Conservation (phyloP, 805 yeast species). For the Cephaloascus fragrans region DNA sequence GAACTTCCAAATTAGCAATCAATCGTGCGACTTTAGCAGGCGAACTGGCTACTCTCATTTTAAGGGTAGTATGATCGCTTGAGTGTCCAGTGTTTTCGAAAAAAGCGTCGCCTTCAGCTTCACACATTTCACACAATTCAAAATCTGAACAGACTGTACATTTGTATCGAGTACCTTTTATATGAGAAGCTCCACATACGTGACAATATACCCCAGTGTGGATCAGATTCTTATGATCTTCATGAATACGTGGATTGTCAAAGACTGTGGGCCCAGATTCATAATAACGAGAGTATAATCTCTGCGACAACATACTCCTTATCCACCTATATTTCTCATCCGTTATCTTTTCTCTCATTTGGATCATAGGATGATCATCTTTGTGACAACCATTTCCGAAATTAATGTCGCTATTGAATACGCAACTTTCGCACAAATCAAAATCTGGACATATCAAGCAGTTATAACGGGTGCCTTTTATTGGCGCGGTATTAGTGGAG, state of each 20-base stretch:
- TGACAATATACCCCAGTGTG: neutral
- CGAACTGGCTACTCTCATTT: too few species aligned
- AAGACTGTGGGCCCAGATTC: too few species aligned
- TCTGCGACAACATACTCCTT: too few species aligned
- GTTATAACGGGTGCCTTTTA: slow-evolving; percentile 32
- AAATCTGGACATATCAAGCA: slow-evolving; percentile 39
- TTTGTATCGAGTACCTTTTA: slow-evolving; percentile 32
- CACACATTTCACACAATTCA: slow-evolving; percentile 34
- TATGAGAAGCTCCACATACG: slow-evolving; percentile 2
- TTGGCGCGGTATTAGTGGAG: too few species aligned
- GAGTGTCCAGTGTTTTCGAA: neutral
- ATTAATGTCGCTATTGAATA: too few species aligned
- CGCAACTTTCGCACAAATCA: slow-evolving; percentile 34
- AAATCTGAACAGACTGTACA: slow-evolving; percentile 39
- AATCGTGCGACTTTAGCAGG: too few species aligned
- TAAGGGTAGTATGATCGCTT: neutral
- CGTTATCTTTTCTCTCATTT: too few species aligned
- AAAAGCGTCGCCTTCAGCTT: neutral
- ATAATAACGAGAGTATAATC: too few species aligned
- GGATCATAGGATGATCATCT: neutral
- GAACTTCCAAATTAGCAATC: too few species aligned
- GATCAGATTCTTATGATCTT: too few species aligned
- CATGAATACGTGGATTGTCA: too few species aligned
- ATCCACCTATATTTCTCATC: too few species aligned
- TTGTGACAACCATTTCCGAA: neutral